Evolutionary conservation across 78 protist genomes (phyloP).

Genomic region (Monocercomonoides exilis): DNA sequence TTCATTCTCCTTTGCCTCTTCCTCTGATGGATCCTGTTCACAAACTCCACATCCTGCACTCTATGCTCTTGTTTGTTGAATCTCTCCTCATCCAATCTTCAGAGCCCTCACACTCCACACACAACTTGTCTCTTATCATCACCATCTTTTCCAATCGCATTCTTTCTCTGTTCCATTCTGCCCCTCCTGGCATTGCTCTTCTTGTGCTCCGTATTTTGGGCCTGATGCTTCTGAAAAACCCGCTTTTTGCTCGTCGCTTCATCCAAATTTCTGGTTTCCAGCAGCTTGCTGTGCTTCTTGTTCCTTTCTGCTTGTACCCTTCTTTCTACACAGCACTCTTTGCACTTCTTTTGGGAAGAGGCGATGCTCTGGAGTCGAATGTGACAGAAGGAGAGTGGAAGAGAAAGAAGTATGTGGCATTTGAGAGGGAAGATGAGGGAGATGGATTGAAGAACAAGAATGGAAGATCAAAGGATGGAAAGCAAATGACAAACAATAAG

Average conservation of each 20-base stretch:
- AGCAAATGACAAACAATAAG: too few relatives aligned
- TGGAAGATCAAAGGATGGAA: too few relatives aligned
- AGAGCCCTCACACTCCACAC: background rate
- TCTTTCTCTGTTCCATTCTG: background rate
- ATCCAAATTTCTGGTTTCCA: background rate
- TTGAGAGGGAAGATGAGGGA: too few relatives aligned
- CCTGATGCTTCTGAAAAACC: background rate
- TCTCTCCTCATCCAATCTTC: too few relatives aligned
- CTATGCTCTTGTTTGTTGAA: too few relatives aligned
- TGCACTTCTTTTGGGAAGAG: background rate
- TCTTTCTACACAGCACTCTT: background rate
- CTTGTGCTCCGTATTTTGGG: background rate
- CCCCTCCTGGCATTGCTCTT: background rate
- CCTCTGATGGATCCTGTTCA: background rate
- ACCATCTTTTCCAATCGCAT: background rate
- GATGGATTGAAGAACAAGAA: too few relatives aligned
- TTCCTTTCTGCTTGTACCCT: background rate
- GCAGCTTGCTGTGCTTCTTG: background rate
- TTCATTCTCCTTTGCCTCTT: background rate
- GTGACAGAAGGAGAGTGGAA: too few relatives aligned
- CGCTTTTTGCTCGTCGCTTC: background rate
- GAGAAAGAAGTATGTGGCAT: too few relatives aligned
- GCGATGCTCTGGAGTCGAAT: too few relatives aligned
- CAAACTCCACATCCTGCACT: too few relatives aligned
- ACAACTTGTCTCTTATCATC: background rate